Percentiles rank a stretch among this genome's conserved stretches.
phyloP scores from a whole-genome alignment of 352 stramenopile genomes.

The Globisporangium okanoganense region DNA sequence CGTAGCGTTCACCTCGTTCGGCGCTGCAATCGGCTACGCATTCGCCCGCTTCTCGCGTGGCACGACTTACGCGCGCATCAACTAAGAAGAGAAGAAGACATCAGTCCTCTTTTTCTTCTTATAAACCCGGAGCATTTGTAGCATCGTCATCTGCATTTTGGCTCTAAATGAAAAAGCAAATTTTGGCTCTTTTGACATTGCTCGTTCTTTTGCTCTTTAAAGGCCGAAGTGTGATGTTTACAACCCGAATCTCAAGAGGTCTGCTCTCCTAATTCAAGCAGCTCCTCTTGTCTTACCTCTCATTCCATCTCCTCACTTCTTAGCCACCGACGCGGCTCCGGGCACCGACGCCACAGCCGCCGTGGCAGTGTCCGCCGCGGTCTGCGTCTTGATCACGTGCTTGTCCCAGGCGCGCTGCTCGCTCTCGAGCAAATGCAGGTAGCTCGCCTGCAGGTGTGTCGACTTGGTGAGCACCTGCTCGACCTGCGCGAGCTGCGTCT shows the following conservation, averaged over 20 bases:
- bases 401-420: constrained; percentile 9
- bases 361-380: not conserved
- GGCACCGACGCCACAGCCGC: not conserved
- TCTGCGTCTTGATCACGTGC: constrained; percentile 5
- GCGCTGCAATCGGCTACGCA: constrained; percentile 11
- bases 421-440: constrained; percentile 55
- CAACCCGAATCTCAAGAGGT: not conserved
- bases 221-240: too few species aligned
- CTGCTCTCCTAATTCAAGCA: not conserved
- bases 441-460: constrained; percentile 61
- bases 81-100: not conserved
- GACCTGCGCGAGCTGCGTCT: constrained; percentile 38
- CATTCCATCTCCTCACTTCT: not conserved
- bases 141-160: not conserved
- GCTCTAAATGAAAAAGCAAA: not conserved
- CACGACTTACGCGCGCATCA: constrained; percentile 14
- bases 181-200: not conserved
- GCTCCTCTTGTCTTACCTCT: not conserved
- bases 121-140: not conserved
- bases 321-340: not conserved
- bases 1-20: constrained; percentile 14
- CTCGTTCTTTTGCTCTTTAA: too few species aligned
- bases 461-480: constrained; percentile 64
- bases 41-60: constrained; percentile 11
- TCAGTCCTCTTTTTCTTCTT: not conserved